These are phyloP conservation scores for Lotus japonicus DNA, from an alignment of 306 rosid genomes.

Conservation along the genomic window DNA sequence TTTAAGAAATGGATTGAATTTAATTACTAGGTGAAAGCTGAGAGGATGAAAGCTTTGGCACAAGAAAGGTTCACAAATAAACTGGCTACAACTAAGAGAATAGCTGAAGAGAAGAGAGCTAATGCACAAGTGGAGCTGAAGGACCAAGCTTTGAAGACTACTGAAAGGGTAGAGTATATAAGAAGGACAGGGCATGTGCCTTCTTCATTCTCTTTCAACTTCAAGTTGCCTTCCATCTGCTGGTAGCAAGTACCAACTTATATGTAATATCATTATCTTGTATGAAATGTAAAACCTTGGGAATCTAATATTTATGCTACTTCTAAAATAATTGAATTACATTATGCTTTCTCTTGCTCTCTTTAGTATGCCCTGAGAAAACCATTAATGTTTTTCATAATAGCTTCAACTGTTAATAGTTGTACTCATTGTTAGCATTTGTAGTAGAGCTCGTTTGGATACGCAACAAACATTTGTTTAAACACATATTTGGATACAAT, in stretches of 20 bases:
- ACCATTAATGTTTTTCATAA: background rate
- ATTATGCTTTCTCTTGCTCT: background rate
- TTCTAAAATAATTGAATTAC: background rate
- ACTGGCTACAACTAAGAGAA: constrained; percentile 61
- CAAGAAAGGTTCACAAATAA: constrained; percentile 68
- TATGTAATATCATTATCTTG: constrained; percentile 12
- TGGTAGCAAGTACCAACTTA: constrained; percentile 39
- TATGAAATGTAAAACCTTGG: constrained; percentile 16
- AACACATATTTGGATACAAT: too few species aligned
- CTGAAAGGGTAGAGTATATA: constrained; percentile 78
- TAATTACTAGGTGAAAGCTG: constrained; percentile 62
- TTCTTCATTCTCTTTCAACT: constrained; percentile 63
- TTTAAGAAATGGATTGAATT: background rate
- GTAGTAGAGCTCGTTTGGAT: too few species aligned
- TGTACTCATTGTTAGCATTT: background rate
- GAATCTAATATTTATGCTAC: constrained; percentile 15
- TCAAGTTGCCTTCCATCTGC: constrained; percentile 73
- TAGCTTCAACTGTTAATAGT: background rate
- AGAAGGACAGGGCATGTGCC: constrained; percentile 88
- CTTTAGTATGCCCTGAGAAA: background rate
- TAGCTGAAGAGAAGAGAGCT: constrained; percentile 74
- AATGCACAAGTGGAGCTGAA: constrained; percentile 77
- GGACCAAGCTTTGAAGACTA: constrained; percentile 67
- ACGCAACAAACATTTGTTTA: too few species aligned
- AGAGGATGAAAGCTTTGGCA: constrained; percentile 76